Base-by-base conservation (phyloP, 306 rosid species). In the Prunus dulcis region DNA sequence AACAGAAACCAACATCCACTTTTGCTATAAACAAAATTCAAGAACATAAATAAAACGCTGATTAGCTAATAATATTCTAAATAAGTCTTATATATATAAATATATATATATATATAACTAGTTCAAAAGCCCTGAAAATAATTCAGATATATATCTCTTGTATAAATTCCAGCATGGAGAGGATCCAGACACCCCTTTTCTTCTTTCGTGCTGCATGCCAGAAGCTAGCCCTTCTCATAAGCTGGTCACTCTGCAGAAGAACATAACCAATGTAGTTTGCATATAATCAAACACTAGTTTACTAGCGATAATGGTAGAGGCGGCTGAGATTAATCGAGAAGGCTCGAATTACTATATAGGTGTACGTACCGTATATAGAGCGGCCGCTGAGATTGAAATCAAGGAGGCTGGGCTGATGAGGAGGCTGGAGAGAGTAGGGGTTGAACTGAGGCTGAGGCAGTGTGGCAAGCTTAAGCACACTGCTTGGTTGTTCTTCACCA, bases 391-490 rank as follows among this genome's bases (percentile, higher is more conserved):
- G 85, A 66, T 56, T 63, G 84, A 82, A 76, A 52, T 85, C 89
- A 19, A 79, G 86, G 57, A 82, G 86, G 52, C 71, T 76, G 22
- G 89, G 89, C 22, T 74, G 89, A 67, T 79, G 57, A 8, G 83
- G 58, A 12, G 87, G 87, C 46, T 71, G 87, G 20, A 83, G 87
- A 27, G 82, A 80, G 32, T 28, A 85, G 1, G 81, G 80, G 62
- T 72, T 53, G 52, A 74, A 83, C 27, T 73, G 69, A 12, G 76
- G 63, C 38, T 27, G 74, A 50, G 52, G 80, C 3, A 53, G 27
- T 6, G 86, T 66, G 1, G 80, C 82, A 30, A 82, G 83, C 66
- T 81, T 79, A 65, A 86, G 87, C 15, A 83, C 76, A 69, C 83
- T 64, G 50, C 75, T 66, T 15, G 87, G 83, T 25, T 80, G 83